Base-by-base conservation (phyloP, 2,329 filamentous ascomycete species). In the Cordyceps farinosa region DNA sequence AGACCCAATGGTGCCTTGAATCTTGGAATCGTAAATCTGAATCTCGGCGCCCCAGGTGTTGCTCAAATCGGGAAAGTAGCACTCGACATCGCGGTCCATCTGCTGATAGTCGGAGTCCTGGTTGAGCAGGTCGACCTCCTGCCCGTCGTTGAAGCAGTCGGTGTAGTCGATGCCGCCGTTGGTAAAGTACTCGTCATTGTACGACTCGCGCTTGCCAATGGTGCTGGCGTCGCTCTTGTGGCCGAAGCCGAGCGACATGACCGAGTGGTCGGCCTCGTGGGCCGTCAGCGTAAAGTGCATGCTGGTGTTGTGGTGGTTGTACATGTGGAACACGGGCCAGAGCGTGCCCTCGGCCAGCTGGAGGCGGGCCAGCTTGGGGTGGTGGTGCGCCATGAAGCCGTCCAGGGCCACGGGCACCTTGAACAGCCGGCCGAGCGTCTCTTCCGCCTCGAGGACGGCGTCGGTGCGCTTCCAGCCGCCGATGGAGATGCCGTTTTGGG, bases 291-390 rank as follows among this genome's bases (percentile, higher is more conserved):
- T 54, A 17, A 54, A 54, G 27, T 40, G 34, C n/a, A 54, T 5
- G 15, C 34, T 54, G 32, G 52, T 40, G 34, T 42, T 54, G 34
- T 27, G 52, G 34, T 38, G 52, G 52, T 54, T 54, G 34, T 40
- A 30, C 52, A 54, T 27, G 38, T 54, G 34, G 27, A 54, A 54
- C n/a, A 54, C 52, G 34, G 52, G 52, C 52, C 52, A 54, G 32
- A 54, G 34, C 5, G 34, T 42, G 13, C 38, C 52, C 52, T 54
- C 38, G 52, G 34, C 10, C 32, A 54, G 38, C 34, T 10, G n/a
- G 2, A 54, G 34, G 34, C 52, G 52, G 1, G 34, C 38, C 34
- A 54, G n/a, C 34, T 54, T 54, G 34, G 52, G 34, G 32, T 54
- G 52, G 38, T 54, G 34, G 52, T 54, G 52, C 4, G 52, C 8